Conservation (phyloP, 306 rosid genomes). For the Delonix regia region DNA sequence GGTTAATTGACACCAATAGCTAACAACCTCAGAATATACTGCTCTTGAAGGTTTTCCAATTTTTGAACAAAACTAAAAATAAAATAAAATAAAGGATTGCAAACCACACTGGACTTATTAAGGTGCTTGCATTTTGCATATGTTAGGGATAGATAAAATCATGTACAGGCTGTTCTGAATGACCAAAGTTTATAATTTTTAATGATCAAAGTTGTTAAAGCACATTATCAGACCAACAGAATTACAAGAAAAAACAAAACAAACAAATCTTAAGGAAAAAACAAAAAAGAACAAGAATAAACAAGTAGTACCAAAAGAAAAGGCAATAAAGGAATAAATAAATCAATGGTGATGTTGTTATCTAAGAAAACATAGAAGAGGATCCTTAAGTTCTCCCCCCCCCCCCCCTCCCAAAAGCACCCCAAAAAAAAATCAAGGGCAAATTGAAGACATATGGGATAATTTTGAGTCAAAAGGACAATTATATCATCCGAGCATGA, state of each 20-base stretch:
- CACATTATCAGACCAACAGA: not conserved
- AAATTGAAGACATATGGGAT: not conserved
- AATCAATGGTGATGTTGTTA: not conserved
- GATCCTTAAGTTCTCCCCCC: not conserved
- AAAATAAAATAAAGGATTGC: not conserved
- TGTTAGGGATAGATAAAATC: not conserved
- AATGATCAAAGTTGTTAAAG: not conserved
- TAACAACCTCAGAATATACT: not conserved
- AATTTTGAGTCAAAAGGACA: not conserved
- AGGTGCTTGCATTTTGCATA: not conserved
- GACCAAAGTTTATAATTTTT: not conserved
- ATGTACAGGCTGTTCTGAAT: not conserved
- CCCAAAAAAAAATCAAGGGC: too few species aligned
- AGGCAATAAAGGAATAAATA: not conserved
- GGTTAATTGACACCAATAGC: not conserved
- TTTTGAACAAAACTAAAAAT: not conserved
- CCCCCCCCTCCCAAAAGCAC: too few species aligned
- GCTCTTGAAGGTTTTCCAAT: not conserved
- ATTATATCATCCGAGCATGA: slow-evolving; percentile 10
- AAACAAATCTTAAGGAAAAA: too few species aligned
- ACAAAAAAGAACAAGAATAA: not conserved
- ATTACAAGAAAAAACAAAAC: not conserved
- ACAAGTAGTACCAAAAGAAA: not conserved
- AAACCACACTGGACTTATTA: not conserved
- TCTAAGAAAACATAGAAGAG: not conserved